These are phyloP conservation scores for Aspergillus diversus DNA, from an alignment of 495 filamentous ascomycete species.

Conservation along the genomic window DNA sequence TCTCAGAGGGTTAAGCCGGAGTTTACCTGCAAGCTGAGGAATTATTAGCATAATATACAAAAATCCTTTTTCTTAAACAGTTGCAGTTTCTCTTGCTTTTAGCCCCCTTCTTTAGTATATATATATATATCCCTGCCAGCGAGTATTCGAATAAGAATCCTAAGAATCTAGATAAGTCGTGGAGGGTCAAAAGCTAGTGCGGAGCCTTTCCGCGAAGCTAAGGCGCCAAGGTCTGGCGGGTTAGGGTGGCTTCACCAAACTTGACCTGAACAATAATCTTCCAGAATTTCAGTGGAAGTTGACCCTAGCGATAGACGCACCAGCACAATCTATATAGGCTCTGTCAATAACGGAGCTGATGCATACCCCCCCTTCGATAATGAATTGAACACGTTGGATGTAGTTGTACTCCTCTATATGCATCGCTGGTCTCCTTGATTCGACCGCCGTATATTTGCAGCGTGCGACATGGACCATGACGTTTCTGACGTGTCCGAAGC, in stretches of 20 bases:
- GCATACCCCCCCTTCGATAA: constrained; percentile 6
- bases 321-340: neutral
- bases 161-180: neutral
- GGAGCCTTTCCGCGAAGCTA: constrained; percentile 21
- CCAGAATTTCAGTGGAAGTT: constrained; percentile 2
- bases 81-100: neutral
- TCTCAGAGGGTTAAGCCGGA: too few relatives aligned
- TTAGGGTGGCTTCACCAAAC: constrained; percentile 9
- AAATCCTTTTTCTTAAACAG: neutral
- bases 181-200: neutral
- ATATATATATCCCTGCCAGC: neutral
- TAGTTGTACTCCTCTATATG: constrained; percentile 15
- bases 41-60: too few relatives aligned
- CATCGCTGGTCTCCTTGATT: constrained; percentile 14
- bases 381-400: constrained; percentile 16
- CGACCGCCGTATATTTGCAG: constrained; percentile 9
- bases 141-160: too few relatives aligned
- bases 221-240: constrained; percentile 16
- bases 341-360: neutral
- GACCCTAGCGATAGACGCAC: constrained; percentile 1
- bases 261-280: constrained; percentile 2
- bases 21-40: too few relatives aligned
- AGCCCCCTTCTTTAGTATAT: neutral
- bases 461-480: constrained; percentile 41
- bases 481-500: constrained; percentile 29